Evolutionary conservation across 345 rosid genomes (phyloP), one percentile per base, ranked within the genome.

Genomic region (Punica granatum): DNA sequence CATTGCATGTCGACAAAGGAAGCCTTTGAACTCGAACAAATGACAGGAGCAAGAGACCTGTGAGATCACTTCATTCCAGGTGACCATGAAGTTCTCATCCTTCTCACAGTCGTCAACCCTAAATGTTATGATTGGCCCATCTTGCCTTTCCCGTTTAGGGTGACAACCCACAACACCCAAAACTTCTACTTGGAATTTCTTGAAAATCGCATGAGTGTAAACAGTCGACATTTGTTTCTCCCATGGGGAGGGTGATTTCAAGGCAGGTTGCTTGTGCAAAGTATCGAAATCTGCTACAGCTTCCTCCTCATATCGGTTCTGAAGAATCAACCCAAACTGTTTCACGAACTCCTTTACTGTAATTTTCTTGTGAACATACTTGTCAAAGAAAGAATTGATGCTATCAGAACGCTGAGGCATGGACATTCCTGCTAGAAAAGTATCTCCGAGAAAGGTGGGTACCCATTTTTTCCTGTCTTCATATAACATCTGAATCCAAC

Each of bases 201-300:
- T 80, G 76, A 85, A 85, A 54, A 85, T 72, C 35, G 84, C 70
- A 63, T 85, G 83, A 6, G 89, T 85, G 32, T 78, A 85, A 16
- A 78, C 63, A 56, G 78, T 75, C 15, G 89, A 85, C 71, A 85
- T 69, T 69, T 75, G 80, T 68, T 82, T 85, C 74, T 85, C 89
- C 84, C 80, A 78, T 41, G 89, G 89, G 0, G 89, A 85, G 33
- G 89, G 86, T 58, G 89, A 85, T 72, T 75, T 85, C 58, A 85
- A 65, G 36, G 86, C 72, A 21, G 89, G 86, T 67, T 82, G 89
- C 67, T 80, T 82, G 76, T 82, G 76, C 81, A 76, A 73, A 18
- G 86, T 85, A 71, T 85, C 89, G 51, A 80, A 82, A 77, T 85
- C 89, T 69, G 86, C 89, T 60, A 78, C 70, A 13, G 79, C 81